Conservation (phyloP, 164 flowering plant genomes). For the Chimonanthus praecox region DNA sequence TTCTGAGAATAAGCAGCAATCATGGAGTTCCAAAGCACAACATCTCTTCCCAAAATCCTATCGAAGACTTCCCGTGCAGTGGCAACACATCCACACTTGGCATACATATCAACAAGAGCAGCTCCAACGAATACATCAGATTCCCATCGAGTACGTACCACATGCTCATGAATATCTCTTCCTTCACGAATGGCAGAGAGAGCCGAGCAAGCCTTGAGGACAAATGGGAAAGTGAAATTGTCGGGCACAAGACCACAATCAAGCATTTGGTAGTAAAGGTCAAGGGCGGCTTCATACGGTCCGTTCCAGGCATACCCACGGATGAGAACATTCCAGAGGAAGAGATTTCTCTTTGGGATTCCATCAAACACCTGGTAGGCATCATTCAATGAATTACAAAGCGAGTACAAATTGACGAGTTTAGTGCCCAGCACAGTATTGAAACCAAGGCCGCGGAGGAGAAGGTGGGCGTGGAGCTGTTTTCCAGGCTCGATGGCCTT, state of each 20-base stretch:
- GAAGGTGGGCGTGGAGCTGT: constrained; percentile 14
- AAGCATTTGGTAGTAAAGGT: constrained; percentile 11
- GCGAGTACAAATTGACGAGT: constrained; percentile 6
- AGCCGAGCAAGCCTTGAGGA: constrained; percentile 17
- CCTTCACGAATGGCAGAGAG: constrained; percentile 16
- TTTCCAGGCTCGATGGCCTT: constrained; percentile 14
- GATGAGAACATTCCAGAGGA: constrained; percentile 17
- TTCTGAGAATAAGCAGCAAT: constrained; percentile 14
- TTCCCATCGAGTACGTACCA: constrained; percentile 8
- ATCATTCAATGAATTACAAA: constrained; percentile 1
- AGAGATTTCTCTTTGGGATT: constrained; percentile 15
- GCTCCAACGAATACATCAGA: constrained; percentile 18
- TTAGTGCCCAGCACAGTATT: constrained; percentile 8
- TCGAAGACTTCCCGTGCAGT: constrained; percentile 13
- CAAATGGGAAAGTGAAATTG: constrained; percentile 21
- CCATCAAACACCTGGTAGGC: constrained; percentile 15
- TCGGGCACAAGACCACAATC: constrained; percentile 13
- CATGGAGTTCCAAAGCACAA: constrained; percentile 18
- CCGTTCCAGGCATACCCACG: constrained; percentile 23
- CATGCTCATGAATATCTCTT: constrained; percentile 12
- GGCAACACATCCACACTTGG: constrained; percentile 15
- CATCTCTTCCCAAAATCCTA: constrained; percentile 8
- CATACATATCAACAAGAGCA: constrained; percentile 19
- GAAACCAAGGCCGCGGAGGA: constrained; percentile 4
- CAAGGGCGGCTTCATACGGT: constrained; percentile 13